Evolutionary conservation across 1,284 basidiomycete genomes (phyloP).

Genomic region (Ceratobasidium sp.): DNA sequence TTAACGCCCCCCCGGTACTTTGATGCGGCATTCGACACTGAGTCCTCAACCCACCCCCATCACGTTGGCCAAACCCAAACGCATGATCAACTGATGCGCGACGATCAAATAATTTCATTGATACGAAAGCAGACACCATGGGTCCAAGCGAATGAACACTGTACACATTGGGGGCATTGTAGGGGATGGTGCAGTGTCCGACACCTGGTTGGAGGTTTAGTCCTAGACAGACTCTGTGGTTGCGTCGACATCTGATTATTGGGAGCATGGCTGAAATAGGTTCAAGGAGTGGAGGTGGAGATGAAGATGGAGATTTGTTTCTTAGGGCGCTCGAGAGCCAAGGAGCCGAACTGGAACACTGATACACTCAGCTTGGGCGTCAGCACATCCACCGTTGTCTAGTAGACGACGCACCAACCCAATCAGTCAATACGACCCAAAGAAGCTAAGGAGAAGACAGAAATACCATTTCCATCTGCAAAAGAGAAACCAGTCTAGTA

Average conservation of each 20-base stretch:
- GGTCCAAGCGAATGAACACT: slow-evolving; percentile 4
- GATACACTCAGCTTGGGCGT: slow-evolving; percentile 85
- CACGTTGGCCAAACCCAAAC: no score
- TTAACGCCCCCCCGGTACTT: neutral
- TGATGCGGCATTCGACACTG: neutral
- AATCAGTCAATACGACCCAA: neutral
- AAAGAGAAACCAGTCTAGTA: slow-evolving; percentile 90
- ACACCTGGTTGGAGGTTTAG: neutral
- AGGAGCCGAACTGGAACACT: slow-evolving; percentile 16
- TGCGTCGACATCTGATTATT: neutral
- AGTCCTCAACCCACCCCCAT: neutral
- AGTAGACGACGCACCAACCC: no score
- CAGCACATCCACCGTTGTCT: slow-evolving; percentile 80
- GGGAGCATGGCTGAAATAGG: no score
- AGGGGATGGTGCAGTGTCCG: no score
- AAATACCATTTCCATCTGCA: slow-evolving; percentile 54
- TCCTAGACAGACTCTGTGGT: slow-evolving; percentile 8
- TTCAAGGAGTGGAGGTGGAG: neutral
- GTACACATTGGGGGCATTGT: neutral
- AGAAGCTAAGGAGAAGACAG: neutral
- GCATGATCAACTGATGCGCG: slow-evolving; percentile 28
- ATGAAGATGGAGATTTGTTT: neutral
- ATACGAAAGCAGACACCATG: neutral
- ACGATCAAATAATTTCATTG: slow-evolving; percentile 20
- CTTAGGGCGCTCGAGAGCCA: slow-evolving; percentile 2